Evolutionary conservation across 768 basidiomycete genomes (phyloP).

Genomic region (Podaxis sp.): DNA sequence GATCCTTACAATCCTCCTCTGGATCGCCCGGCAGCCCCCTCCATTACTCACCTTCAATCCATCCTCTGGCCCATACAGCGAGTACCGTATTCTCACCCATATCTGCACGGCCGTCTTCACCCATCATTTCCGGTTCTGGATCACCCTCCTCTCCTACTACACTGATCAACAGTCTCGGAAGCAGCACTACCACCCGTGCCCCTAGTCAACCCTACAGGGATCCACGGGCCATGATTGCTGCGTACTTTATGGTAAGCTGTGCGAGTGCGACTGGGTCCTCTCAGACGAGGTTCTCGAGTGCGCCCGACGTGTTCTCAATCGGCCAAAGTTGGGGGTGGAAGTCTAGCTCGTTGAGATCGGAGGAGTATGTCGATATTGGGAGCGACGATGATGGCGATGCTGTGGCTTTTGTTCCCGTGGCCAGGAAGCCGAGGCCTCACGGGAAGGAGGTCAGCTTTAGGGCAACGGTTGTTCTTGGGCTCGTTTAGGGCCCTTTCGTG

Average conservation of each 20-base stretch:
- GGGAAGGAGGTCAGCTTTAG: constrained; percentile 64
- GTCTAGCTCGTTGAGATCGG: constrained; percentile 46
- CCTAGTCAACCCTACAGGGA: constrained; percentile 76
- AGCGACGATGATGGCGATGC: constrained; percentile 25
- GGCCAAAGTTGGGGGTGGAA: constrained; percentile 97
- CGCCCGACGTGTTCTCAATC: constrained; percentile 81
- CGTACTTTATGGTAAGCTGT: constrained; percentile 84
- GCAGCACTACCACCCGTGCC: constrained; percentile 21
- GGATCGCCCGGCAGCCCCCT: constrained; percentile 24
- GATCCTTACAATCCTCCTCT: constrained; percentile 7
- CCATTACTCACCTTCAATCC: constrained; percentile 46
- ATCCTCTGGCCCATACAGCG: constrained; percentile 41
- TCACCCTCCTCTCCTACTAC: constrained; percentile 23
- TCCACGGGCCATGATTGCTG: constrained; percentile 64
- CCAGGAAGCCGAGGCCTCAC: constrained; percentile 19
- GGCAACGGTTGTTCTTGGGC: constrained; percentile 75
- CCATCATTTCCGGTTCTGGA: constrained; percentile 17
- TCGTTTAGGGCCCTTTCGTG: constrained; percentile 43
- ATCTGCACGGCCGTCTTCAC: constrained; percentile 23
- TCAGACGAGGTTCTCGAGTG: constrained; percentile 80
- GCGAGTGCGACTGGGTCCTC: constrained; percentile 78
- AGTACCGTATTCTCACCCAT: constrained; percentile 31
- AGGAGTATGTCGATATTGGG: constrained; percentile 47
- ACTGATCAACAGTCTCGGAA: constrained; percentile 1
- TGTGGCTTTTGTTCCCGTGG: constrained; percentile 15